phyloP scores from a whole-genome alignment of 805 yeast species.

The Blastobotrys muscicola region DNA sequence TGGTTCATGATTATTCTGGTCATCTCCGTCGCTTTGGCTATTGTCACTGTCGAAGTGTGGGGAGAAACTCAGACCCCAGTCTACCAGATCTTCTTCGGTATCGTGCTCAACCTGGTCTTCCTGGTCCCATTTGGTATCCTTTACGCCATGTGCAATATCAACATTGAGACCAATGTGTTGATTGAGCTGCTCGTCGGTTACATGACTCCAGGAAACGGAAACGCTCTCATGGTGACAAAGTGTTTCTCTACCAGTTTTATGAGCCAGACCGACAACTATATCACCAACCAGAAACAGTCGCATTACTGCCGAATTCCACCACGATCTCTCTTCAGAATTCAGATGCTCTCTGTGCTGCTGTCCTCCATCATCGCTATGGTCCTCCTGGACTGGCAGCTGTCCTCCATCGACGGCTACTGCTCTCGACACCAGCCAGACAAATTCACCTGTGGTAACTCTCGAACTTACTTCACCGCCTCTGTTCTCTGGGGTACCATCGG shows the following conservation, averaged over 20 bases:
- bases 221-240: conserved; percentile 50
- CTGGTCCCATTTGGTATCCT: conserved; percentile 57
- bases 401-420: conserved; percentile 31
- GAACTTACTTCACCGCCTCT: conserved; percentile 42
- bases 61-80: conserved; percentile 32
- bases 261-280: conserved; percentile 28
- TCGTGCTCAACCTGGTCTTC: conserved; percentile 44
- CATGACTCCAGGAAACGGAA: conserved; percentile 51
- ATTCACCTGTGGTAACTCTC: conserved; percentile 30
- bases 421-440: conserved; percentile 33
- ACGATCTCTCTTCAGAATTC: conserved; percentile 32
- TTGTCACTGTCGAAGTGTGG: conserved; percentile 36
- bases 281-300: conserved; percentile 44
- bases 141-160: conserved; percentile 49
- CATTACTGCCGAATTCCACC: conserved; percentile 36
- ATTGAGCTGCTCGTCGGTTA: conserved; percentile 56
- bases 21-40: conserved; percentile 35
- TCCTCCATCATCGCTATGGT: conserved; percentile 25
- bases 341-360: conserved; percentile 35
- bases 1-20: conserved; percentile 38
- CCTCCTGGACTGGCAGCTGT: conserved; percentile 27
- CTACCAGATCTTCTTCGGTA: conserved; percentile 53
- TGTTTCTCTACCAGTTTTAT: conserved; percentile 11
- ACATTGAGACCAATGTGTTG: conserved; percentile 52
- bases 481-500: conserved; percentile 36